phyloP scores from a whole-genome alignment of 2,329 filamentous ascomycete genomes.

The Aspergillus sclerotialis region DNA sequence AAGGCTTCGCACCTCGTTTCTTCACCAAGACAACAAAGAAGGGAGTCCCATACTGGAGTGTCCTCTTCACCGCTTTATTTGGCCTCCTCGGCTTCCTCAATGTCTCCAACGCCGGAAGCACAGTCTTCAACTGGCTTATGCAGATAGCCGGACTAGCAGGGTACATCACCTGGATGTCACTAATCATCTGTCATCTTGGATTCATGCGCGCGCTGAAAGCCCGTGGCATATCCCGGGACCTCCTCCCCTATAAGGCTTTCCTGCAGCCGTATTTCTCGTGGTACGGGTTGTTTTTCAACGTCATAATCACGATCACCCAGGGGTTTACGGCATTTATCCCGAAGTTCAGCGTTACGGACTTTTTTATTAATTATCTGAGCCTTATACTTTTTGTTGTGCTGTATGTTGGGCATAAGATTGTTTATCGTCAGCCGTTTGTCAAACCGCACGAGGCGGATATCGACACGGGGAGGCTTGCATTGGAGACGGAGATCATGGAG shows the following conservation, averaged over 20 bases:
- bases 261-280: slow-evolving; percentile 59
- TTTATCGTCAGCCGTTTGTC: slow-evolving; percentile 33
- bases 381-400: slow-evolving; percentile 57
- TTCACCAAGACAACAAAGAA: slow-evolving; percentile 35
- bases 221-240: slow-evolving; percentile 51
- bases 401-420: slow-evolving; percentile 54
- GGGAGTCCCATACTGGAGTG: slow-evolving; percentile 40
- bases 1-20: slow-evolving; percentile 37
- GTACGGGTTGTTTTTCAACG: slow-evolving; percentile 60
- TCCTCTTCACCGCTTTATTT: slow-evolving; percentile 42
- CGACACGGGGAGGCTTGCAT: slow-evolving; percentile 30
- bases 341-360: slow-evolving; percentile 51
- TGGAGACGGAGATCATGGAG: slow-evolving; percentile 30
- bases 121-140: slow-evolving; percentile 45
- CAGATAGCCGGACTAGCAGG: slow-evolving; percentile 29
- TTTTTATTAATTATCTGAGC: slow-evolving; percentile 60
- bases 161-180: slow-evolving; percentile 31
- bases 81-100: slow-evolving; percentile 65
- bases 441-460: slow-evolving; percentile 36
- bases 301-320: slow-evolving; percentile 59
- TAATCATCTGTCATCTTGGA: slow-evolving; percentile 52
- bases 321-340: slow-evolving; percentile 63
- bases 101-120: slow-evolving; percentile 53
- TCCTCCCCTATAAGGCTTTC: slow-evolving; percentile 55
- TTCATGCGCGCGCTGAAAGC: slow-evolving; percentile 56